These are phyloP conservation scores for Sclerotinia minor DNA, from an alignment of 2,329 filamentous ascomycete genomes.

Conservation along the genomic window DNA sequence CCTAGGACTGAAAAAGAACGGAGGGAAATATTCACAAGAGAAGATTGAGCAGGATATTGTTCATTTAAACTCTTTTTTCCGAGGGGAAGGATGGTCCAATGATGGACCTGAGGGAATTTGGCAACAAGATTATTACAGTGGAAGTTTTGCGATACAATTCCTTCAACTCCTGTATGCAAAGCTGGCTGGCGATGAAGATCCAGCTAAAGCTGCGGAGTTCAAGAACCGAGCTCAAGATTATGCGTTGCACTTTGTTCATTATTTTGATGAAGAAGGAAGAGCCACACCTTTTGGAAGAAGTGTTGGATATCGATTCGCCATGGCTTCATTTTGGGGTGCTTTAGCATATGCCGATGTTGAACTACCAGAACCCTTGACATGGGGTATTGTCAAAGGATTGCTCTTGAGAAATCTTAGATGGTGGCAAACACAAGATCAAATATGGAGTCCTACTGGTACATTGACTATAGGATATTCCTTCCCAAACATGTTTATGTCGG, in stretches of 20 bases:
- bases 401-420: slow-evolving; percentile 72
- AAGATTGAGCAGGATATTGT: slow-evolving; percentile 73
- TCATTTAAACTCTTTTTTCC: slow-evolving; percentile 77
- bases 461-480: slow-evolving; percentile 75
- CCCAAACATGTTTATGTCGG: slow-evolving; percentile 76
- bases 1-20: slow-evolving; percentile 72
- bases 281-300: slow-evolving; percentile 76
- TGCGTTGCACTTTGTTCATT: slow-evolving; percentile 72
- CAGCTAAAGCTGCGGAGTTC: slow-evolving; percentile 66
- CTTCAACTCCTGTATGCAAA: slow-evolving; percentile 76
- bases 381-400: slow-evolving; percentile 78
- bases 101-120: slow-evolving; percentile 77
- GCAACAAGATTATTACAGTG: slow-evolving; percentile 85
- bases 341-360: slow-evolving; percentile 75
- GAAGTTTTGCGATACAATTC: slow-evolving; percentile 79
- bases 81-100: slow-evolving; percentile 80
- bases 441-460: slow-evolving; percentile 74
- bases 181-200: slow-evolving; percentile 66
- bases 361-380: slow-evolving; percentile 68
- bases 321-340: slow-evolving; percentile 81
- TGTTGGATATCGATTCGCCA: slow-evolving; percentile 79
- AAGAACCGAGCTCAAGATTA: slow-evolving; percentile 64
- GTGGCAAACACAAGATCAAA: slow-evolving; percentile 75
- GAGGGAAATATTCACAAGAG: slow-evolving; percentile 67
- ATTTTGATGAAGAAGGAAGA: slow-evolving; percentile 70